Percentiles rank a stretch among this genome's conserved stretches.
Evolutionary conservation across 129 eudicot species (phyloP).

Genomic region (Tanacetum coccineum): DNA sequence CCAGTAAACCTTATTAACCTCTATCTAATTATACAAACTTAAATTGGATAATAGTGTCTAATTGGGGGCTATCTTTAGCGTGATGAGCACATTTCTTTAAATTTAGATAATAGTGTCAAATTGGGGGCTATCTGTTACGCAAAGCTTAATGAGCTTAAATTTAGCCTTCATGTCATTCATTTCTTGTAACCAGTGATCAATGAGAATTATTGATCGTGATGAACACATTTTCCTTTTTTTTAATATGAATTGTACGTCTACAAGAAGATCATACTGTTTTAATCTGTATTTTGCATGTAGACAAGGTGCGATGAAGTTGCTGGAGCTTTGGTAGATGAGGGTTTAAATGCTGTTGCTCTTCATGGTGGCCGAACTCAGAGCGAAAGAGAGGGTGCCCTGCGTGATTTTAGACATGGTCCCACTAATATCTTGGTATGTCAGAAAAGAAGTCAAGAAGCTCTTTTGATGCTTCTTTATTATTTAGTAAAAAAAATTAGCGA

Average conservation of each 20-base stretch:
- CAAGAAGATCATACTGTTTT: not conserved
- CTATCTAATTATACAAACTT: constrained; percentile 4
- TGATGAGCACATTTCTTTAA: not conserved
- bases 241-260: not conserved
- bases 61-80: not conserved
- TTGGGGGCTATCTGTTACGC: not conserved
- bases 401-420: constrained; percentile 84
- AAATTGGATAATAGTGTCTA: not conserved
- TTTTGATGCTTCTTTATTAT: not conserved
- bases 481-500: not conserved
- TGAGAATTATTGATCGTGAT: not conserved
- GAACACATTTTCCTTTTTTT: not conserved
- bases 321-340: constrained; percentile 72
- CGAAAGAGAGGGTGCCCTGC: constrained; percentile 79
- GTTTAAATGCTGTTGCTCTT: constrained; percentile 77
- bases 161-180: not conserved
- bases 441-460: not conserved
- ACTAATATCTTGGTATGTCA: constrained; percentile 64
- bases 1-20: not conserved
- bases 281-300: constrained; percentile 34
- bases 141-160: not conserved
- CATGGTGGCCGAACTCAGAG: constrained; percentile 86
- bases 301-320: constrained; percentile 93
- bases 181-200: not conserved
- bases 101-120: not conserved